Percentiles rank a stretch among this genome's conserved stretches.
Evolutionary conservation across 495 filamentous ascomycete species (phyloP).

Genomic region (Penicillium pulvis): DNA sequence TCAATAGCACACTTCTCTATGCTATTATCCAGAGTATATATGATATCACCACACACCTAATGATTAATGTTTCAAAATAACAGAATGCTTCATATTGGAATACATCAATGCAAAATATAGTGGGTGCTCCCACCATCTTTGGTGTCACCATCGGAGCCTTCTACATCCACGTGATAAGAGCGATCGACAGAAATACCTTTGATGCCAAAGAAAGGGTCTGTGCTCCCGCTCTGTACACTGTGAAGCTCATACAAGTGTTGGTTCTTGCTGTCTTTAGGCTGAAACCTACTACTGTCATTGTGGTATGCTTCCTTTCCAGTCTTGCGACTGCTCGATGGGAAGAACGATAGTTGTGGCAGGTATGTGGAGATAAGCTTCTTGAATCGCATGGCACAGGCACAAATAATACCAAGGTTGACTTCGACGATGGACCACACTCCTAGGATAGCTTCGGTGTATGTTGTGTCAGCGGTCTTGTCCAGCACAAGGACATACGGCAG

Average conservation of each 20-base stretch:
- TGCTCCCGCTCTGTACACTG: slow-evolving; percentile 14
- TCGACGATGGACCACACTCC: slow-evolving; percentile 79
- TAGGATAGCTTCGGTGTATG: slow-evolving; percentile 26
- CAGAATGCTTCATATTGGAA: no score
- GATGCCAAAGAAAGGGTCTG: slow-evolving; percentile 1
- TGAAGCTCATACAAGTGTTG: slow-evolving; percentile 23
- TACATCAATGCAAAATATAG: slow-evolving; percentile 4
- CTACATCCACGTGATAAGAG: slow-evolving; percentile 16
- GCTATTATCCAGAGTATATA: no score
- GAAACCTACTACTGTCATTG: slow-evolving; percentile 5
- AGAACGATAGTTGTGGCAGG: slow-evolving; percentile 17
- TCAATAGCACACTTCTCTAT: no score
- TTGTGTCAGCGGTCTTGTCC: slow-evolving; percentile 15
- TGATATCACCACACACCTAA: no score
- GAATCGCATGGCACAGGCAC: slow-evolving; percentile 76
- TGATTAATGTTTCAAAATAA: no score
- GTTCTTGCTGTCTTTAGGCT: slow-evolving; percentile 6
- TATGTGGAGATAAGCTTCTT: slow-evolving; percentile 59
- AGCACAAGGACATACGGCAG: slow-evolving; percentile 25
- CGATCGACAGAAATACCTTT: slow-evolving; percentile 17
- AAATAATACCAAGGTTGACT: slow-evolving; percentile 79
- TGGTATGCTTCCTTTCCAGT: slow-evolving; percentile 2
- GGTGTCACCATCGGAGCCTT: slow-evolving; percentile 4
- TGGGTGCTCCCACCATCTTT: slow-evolving; percentile 11
- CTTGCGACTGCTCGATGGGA: slow-evolving; percentile 15